Evolutionary conservation across 139 green algal species (phyloP).

Genomic region (Marvania coccoides): DNA sequence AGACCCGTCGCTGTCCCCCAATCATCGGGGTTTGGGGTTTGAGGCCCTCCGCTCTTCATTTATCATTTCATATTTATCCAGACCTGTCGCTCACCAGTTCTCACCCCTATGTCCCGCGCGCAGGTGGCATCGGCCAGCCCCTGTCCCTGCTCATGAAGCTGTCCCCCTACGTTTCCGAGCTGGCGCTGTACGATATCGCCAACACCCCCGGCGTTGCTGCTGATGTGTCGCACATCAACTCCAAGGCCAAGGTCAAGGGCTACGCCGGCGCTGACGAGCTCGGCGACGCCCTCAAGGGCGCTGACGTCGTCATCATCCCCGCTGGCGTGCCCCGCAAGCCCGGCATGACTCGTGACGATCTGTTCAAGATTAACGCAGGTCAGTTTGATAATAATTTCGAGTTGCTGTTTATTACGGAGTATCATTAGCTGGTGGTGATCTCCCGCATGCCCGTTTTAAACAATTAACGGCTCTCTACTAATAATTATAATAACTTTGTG

Average conservation of each 20-base stretch:
- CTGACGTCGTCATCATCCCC: conserved; percentile 82
- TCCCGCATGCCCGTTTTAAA: no score
- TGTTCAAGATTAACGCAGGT: conserved; percentile 92
- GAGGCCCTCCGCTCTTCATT: background rate
- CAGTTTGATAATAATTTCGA: background rate
- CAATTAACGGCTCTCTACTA: no score
- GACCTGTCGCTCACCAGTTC: background rate
- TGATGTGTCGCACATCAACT: conserved; percentile 95
- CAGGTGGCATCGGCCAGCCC: conserved; percentile 86
- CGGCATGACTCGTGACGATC: conserved; percentile 98
- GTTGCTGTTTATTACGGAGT: no score
- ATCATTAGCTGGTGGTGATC: no score
- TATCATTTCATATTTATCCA: background rate
- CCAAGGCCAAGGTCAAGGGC: conserved; percentile 68
- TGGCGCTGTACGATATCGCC: conserved; percentile 82
- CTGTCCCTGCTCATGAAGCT: conserved; percentile 93
- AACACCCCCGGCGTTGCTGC: conserved; percentile 86
- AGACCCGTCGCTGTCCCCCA: no score
- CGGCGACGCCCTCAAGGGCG: conserved; percentile 56
- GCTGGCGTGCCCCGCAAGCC: conserved; percentile 96
- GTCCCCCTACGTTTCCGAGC: conserved; percentile 64
- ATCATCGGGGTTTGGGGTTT: background rate
- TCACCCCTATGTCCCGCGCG: no score
- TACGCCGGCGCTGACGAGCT: conserved; percentile 66
- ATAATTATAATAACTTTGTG: no score